Evolutionary conservation across 768 basidiomycete species (phyloP).

Genomic region (Lactifluus volemus): DNA sequence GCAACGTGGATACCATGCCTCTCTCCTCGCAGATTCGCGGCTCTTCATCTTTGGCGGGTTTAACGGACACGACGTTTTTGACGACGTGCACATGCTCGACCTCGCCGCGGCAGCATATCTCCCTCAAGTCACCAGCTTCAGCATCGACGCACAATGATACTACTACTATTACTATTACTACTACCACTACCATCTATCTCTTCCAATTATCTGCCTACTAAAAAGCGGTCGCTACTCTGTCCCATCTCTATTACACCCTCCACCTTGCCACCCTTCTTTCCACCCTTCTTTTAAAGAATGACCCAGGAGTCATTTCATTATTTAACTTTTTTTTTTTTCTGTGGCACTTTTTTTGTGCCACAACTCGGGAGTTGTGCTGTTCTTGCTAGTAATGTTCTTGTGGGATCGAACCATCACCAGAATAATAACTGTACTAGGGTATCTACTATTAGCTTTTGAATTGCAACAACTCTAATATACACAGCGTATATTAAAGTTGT

Average conservation of each 20-base stretch:
- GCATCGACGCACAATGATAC: conserved; percentile 33
- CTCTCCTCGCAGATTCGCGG: conserved; percentile 75
- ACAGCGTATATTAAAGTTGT: no score
- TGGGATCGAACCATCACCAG: not conserved
- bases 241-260: no score
- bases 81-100: conserved; percentile 81
- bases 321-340: no score
- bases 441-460: no score
- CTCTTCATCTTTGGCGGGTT: conserved; percentile 85
- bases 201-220: not conserved
- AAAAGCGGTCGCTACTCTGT: not conserved
- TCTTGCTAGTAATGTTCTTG: not conserved
- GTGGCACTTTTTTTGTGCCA: not conserved
- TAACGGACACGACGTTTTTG: conserved; percentile 74
- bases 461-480: no score
- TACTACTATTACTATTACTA: no score
- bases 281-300: not conserved
- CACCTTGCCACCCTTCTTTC: not conserved
- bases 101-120: conserved; percentile 82
- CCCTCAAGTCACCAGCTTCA: conserved; percentile 62
- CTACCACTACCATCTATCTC: not conserved
- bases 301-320: not conserved
- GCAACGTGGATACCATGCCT: conserved; percentile 77
- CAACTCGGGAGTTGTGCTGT: not conserved
- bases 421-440: not conserved